Base-by-base conservation (phyloP, 1,139 yeast genomes). In the Taiozyma onychis region DNA sequence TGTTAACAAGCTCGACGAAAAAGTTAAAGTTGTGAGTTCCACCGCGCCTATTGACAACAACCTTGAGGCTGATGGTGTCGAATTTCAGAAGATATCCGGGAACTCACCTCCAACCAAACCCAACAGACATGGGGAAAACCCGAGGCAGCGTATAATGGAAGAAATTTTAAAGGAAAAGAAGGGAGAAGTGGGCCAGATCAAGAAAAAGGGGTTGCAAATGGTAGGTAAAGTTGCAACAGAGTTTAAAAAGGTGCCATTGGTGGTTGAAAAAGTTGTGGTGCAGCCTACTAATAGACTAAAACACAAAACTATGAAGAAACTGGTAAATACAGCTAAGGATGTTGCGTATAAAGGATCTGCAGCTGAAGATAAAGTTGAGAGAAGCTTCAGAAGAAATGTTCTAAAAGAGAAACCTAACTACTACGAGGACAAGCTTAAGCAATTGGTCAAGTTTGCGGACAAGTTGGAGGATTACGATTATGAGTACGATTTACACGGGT, bases 81-180 rank as follows among this genome's bases (percentile, higher is more conserved):
- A 22, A 4, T 11, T 35, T n/a, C 57, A 57, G 28, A 46, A 44
- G 24, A 47, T 51, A 11, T 51, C 59, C 1, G 34, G 44, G 10
- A 54, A 57, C 32, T 52, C 61, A 11, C 62, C 58, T 14, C 62
- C 62, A 8, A 44, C 48, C 9, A 47, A 49, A 26, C 60, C 61
- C 4, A 37, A 10, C n/a, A 6, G 30, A 16, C 26, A 30, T 47
- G 50, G 52, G 44, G 47, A 47, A 49, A 47, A 27, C 43, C 51
- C 24, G 41, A 37, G 41, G 24, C 21, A 37, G 24, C 24, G 21
- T 18, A 18, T 37, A 37, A 37, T 18, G 14, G 10, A 21, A 21
- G 24, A 21, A 14, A 6, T 37, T 6, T 11, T 37, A 18, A 16
- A 21, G 14, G 41, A 32, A 13, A 45, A 47, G 28, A 47, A 52